Base-by-base conservation (phyloP, 2,329 filamentous ascomycete species). In the Verticillium alfalfae region DNA sequence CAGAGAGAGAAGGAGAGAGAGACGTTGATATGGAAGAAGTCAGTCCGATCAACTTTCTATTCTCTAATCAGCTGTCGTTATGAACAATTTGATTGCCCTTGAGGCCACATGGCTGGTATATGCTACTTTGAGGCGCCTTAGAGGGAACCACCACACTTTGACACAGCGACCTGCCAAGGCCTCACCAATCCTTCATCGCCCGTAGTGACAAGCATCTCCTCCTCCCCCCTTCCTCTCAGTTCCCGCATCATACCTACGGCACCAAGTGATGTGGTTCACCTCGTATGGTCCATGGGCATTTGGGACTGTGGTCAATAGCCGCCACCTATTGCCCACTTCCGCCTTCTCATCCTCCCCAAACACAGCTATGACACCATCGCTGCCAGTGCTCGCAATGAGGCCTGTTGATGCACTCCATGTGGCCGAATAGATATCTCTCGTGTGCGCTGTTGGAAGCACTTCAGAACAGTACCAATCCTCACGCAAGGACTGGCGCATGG, bases 221-320 rank as follows among this genome's bases (percentile, higher is more conserved):
- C 92, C 31, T 79, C 73, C 3, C 3, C 81, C 80, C 60, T 75
- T 81, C 65, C 76, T 80, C 71, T 82, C 82, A 1, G 76, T 75
- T 1, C 79, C 88, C 58, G 81, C 81, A 72, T 97, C 93, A 62
- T 86, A 90, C 62, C 93, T 83, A 68, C 83, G 85, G 66, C 92
- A 93, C 95, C 95, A 99, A 2, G 86, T 87, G 57, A 95, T 84
- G 74, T 97, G 93, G 70, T 99, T 99, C 66, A 98, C 84, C 76
- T 99, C 95, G 71, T 94, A 97, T 2, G 96, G 91, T 1, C 92
- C 93, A 73, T 99, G 95, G 2, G 89, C 91, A 38, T 88, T 88
- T 57, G 88, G 81, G 1, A 90, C 71, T n/a, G 84, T 84, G 0
- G 87, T 85, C 16, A 96, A 70, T 3, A 94, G 75, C 7, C 81